These are phyloP conservation scores for Phaeodactylum tricornutum DNA, from an alignment of 108 stramenopile genomes.

Conservation along the genomic window DNA sequence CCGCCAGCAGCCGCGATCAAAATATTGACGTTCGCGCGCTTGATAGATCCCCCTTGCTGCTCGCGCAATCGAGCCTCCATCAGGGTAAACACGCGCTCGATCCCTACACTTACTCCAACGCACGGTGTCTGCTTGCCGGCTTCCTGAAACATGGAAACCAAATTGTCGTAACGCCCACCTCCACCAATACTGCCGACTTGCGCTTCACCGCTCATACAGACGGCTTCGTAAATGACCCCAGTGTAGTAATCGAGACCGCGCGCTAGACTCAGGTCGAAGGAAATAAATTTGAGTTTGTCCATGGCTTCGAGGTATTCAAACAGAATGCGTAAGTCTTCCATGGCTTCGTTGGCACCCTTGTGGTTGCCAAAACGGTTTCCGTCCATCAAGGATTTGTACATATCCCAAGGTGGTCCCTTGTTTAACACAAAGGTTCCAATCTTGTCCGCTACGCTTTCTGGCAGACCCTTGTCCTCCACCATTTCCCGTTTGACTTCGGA, in stretches of 20 bases:
- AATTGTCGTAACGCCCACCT: slow-evolving; percentile 86
- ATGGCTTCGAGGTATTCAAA: slow-evolving; percentile 87
- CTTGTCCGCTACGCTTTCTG: slow-evolving; percentile 62
- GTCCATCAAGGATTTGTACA: slow-evolving; percentile 50
- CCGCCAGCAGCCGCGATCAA: slow-evolving; percentile 76
- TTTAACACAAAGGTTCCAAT: slow-evolving; percentile 78
- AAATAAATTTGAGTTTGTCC: slow-evolving; percentile 53
- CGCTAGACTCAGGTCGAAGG: slow-evolving; percentile 83
- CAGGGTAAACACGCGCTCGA: slow-evolving; percentile 89
- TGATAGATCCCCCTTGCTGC: slow-evolving; percentile 43
- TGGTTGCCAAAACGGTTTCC: slow-evolving; percentile 59
- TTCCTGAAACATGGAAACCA: slow-evolving; percentile 89
- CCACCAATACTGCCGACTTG: slow-evolving; percentile 90
- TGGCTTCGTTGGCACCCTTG: slow-evolving; percentile 57
- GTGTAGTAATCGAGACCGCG: slow-evolving; percentile 93
- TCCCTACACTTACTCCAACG: slow-evolving; percentile 87
- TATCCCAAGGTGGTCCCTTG: slow-evolving; percentile 53
- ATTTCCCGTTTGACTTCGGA: slow-evolving; percentile 68
- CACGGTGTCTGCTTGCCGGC: slow-evolving; percentile 77
- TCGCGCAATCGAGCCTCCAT: slow-evolving; percentile 67
- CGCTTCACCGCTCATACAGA: slow-evolving; percentile 55
- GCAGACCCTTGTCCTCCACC: slow-evolving; percentile 82
- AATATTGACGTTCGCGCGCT: slow-evolving; percentile 57
- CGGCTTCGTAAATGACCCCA: slow-evolving; percentile 91
- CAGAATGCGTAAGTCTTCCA: slow-evolving; percentile 75